These are phyloP conservation scores for Panus rudis DNA, from an alignment of 768 basidiomycete species.

Conservation along the genomic window DNA sequence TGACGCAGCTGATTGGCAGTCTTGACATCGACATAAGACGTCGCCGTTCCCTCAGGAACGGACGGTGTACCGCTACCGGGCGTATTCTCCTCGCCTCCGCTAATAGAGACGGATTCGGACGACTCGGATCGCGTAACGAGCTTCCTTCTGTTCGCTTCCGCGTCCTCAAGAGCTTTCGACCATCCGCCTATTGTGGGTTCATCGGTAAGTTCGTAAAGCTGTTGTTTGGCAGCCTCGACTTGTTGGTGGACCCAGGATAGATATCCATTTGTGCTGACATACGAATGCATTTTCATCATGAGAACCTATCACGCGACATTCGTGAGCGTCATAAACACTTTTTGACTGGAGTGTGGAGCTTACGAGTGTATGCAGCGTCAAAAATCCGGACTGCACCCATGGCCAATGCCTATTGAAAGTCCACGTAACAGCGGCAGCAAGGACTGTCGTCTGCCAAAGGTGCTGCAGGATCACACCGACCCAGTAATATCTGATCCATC, in stretches of 20 bases:
- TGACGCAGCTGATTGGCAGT: constrained; percentile 49
- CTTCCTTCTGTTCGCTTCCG: constrained; percentile 38
- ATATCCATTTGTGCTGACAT: constrained; percentile 82
- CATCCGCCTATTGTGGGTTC: constrained; percentile 63
- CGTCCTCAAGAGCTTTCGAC: constrained; percentile 47
- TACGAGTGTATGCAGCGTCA: constrained; percentile 81
- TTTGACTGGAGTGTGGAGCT: constrained; percentile 17
- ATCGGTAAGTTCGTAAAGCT: constrained; percentile 41
- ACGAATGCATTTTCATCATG: constrained; percentile 97
- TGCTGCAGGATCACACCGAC: constrained; percentile 77
- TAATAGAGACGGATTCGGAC: too few relatives aligned
- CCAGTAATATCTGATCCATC: constrained; percentile 80
- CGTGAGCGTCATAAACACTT: background rate
- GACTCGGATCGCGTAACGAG: constrained; percentile 28
- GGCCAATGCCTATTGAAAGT: constrained; percentile 93
- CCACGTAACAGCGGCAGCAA: constrained; percentile 78
- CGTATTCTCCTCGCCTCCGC: constrained; percentile 10
- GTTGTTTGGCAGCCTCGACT: constrained; percentile 33
- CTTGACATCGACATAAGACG: constrained; percentile 46
- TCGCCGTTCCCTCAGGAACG: constrained; percentile 37
- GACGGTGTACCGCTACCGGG: constrained; percentile 33
- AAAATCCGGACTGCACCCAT: constrained; percentile 93
- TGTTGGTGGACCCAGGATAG: constrained; percentile 50
- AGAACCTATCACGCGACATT: constrained; percentile 43
- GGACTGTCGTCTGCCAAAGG: constrained; percentile 60